Percentiles rank a stretch among this genome's conserved stretches.
Conservation (phyloP, 768 basidiomycete genomes). For the Tubosaeta sp. region DNA sequence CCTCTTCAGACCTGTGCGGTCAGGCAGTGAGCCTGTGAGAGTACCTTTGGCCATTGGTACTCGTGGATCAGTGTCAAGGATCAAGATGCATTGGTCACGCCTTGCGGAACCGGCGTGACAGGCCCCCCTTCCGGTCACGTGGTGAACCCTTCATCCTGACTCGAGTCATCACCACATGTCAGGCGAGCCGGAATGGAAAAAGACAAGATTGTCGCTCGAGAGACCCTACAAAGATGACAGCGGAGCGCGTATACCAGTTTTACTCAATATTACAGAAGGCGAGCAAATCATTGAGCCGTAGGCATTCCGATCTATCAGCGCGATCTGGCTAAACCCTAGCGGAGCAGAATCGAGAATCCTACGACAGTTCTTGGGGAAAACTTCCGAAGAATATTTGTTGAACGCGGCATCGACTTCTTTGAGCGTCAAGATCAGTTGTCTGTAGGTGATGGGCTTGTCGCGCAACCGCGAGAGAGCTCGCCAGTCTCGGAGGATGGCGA, state of each 20-base stretch:
- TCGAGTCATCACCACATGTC: conserved; percentile 13
- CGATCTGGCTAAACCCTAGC: conserved; percentile 13
- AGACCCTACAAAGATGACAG: conserved; percentile 77
- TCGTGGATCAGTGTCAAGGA: conserved; percentile 33
- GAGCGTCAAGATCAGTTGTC: conserved; percentile 41
- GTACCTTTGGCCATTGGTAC: conserved; percentile 29
- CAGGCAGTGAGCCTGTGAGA: conserved; percentile 16
- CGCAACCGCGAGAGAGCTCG: conserved; percentile 25
- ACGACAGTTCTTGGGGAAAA: conserved; percentile 60
- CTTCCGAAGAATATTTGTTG: conserved; percentile 63
- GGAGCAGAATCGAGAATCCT: conserved; percentile 49
- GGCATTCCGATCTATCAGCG: conserved; percentile 22
- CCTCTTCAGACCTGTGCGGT: conserved; percentile 44
- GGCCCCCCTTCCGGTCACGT: conserved; percentile 23
- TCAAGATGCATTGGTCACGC: conserved; percentile 6
- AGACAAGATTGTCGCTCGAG: conserved; percentile 66
- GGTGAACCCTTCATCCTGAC: conserved; percentile 3
- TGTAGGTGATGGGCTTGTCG: conserved; percentile 17
- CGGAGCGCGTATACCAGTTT: conserved; percentile 54
- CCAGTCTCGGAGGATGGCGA: conserved; percentile 26
- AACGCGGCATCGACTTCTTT: conserved; percentile 75
- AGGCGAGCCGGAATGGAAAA: conserved; percentile 48
- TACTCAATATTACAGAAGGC: conserved; percentile 72
- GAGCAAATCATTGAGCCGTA: conserved; percentile 71
- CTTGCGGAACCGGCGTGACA: not conserved